Evolutionary conservation across 495 filamentous ascomycete species (phyloP), one percentile per base, ranked within the genome.

Genomic region (Penicillium antarcticum): DNA sequence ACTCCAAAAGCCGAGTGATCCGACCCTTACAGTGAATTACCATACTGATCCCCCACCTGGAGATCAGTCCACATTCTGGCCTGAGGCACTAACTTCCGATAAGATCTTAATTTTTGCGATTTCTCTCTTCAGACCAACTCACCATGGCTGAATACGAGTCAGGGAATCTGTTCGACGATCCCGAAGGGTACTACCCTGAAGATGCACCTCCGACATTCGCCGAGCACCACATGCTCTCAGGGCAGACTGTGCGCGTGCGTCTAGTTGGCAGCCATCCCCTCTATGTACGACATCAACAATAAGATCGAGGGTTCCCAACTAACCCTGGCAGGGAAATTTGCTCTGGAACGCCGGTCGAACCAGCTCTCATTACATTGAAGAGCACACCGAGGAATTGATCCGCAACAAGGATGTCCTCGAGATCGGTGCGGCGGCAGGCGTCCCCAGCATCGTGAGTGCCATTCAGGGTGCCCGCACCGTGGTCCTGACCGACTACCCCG

Each of bases 191-290:
- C 74, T 92, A 86, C 63, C 80, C 81, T 11, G 82, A 88, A 1
- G 80, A 87, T 49, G 83, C 84, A 39, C 77, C 81, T 16, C 80
- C 87, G 16, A 90, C 87, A 10, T 81, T 77, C 48, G 81, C 84
- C 47, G 75, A 80, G 34, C 83, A 95, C 74, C 79, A 74, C 18
- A 80, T 91, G 64, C 73, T 81, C 35, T 84, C 79, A 8, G 87
- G 87, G 29, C 69, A 81, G 50, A 75, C 72, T 4, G 76, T 96
- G 47, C 80, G 74, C 50, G 80, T 97, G 52, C 83, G 86, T 58
- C 82, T 97, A 5, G 90, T 97, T 33, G 92, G 92, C 42, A 85
- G 89, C 69, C 92, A 87, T 76, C 89, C 92, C 9, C 78, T 95
- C 18, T 96, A 95, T 81, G 84, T 87, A 84, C 60, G 73, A 49